Conservation (phyloP, 1,284 basidiomycete species). For the Ceratobasidium sp. region DNA sequence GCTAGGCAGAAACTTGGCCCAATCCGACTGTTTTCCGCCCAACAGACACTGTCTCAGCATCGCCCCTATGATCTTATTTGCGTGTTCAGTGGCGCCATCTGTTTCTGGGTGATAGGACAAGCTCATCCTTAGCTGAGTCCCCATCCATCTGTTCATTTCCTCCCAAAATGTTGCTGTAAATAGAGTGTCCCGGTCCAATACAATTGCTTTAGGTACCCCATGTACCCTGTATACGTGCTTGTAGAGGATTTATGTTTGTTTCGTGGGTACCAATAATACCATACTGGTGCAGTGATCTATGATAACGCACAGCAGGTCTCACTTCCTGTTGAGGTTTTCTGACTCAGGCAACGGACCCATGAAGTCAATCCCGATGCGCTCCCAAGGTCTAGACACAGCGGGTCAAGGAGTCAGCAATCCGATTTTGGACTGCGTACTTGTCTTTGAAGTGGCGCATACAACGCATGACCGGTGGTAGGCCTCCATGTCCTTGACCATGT, state of each 20-base stretch:
- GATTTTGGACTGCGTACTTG: constrained; percentile 30
- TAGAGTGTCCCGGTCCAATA: constrained; percentile 60
- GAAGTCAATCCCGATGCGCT: constrained; percentile 58
- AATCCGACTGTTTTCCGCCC: constrained; percentile 52
- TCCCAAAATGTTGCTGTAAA: constrained; percentile 65
- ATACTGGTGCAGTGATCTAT: constrained; percentile 58
- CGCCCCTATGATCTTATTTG: constrained; percentile 50
- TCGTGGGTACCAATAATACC: constrained; percentile 57
- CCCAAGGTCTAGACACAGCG: constrained; percentile 49
- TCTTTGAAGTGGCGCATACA: constrained; percentile 29
- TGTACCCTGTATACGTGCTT: constrained; percentile 60
- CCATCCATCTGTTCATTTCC: constrained; percentile 56
- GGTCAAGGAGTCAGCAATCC: constrained; percentile 49
- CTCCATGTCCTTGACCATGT: constrained; percentile 46
- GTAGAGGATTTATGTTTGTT: constrained; percentile 59
- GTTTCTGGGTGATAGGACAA: constrained; percentile 63
- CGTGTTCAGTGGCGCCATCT: constrained; percentile 45
- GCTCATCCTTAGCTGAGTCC: constrained; percentile 59
- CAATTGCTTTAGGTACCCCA: constrained; percentile 59
- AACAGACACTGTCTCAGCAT: constrained; percentile 51
- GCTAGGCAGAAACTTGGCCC: constrained; percentile 48
- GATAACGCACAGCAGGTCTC: constrained; percentile 59
- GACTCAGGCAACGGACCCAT: constrained; percentile 58
- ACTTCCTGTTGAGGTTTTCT: constrained; percentile 54
- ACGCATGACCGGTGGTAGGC: constrained; percentile 45